Percentiles rank a stretch among this genome's conserved stretches.
phyloP scores from a whole-genome alignment of 192 early-diverging fungal genomes.

The Coemansia sp. region DNA sequence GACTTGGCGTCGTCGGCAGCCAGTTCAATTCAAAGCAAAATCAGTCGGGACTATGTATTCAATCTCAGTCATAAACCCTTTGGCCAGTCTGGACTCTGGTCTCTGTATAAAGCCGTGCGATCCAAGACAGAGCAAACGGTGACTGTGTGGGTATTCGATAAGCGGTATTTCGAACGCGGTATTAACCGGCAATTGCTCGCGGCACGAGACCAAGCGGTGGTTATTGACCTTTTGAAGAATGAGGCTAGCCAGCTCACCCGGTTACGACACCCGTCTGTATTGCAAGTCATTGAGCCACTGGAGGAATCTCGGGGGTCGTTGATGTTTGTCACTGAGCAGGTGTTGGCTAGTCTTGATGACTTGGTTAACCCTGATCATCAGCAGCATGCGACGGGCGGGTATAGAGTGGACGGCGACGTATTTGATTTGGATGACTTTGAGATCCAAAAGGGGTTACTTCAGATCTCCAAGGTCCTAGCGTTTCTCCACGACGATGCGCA shows the following conservation, averaged over 20 bases:
- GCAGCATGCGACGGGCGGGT: slow-evolving; percentile 22
- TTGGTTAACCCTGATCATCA: slow-evolving; percentile 51
- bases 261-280: slow-evolving; percentile 74
- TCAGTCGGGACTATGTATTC: slow-evolving; percentile 41
- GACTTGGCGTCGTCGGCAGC: slow-evolving; percentile 48
- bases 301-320: slow-evolving; percentile 64
- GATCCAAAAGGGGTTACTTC: slow-evolving; percentile 77
- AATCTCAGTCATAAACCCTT: not conserved
- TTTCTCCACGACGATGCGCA: slow-evolving; percentile 75
- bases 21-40: slow-evolving; percentile 42
- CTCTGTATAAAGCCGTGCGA: slow-evolving; percentile 61
- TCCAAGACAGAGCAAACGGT: slow-evolving; percentile 60
- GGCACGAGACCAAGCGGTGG: slow-evolving; percentile 48
- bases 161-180: slow-evolving; percentile 60
- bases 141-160: slow-evolving; percentile 77
- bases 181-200: slow-evolving; percentile 55
- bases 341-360: slow-evolving; percentile 64
- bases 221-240: slow-evolving; percentile 60
- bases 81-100: slow-evolving; percentile 65
- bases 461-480: slow-evolving; percentile 69
- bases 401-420: slow-evolving; percentile 45
- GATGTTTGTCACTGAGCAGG: slow-evolving; percentile 77
- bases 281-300: slow-evolving; percentile 75
- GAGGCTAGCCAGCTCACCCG: slow-evolving; percentile 70
- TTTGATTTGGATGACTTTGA: slow-evolving; percentile 78